Evolutionary conservation across 305 asterid species (phyloP), one percentile per base, ranked within the genome.

Genomic region (Fraxinus paxiana): DNA sequence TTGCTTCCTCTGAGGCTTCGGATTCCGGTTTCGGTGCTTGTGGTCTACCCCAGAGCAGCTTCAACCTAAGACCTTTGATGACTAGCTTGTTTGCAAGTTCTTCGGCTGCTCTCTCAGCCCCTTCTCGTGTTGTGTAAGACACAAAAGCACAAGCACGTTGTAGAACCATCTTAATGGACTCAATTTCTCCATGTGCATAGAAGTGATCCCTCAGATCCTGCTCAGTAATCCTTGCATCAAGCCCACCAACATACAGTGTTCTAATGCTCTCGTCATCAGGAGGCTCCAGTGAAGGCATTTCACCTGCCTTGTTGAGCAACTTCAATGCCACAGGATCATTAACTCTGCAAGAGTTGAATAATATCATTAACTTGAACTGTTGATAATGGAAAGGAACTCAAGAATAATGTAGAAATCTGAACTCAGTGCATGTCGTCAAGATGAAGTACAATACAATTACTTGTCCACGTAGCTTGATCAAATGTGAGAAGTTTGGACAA

Each of bases 71-170:
- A 74, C 98, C 98, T 81, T 95, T 95, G 70, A 95, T 81, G 22
- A 95, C 98, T 31, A 95, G 88, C 81, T 88, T 95, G 90, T 95
- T 93, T 22, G 90, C 84, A 38, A 95, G 97, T 74, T 93, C 99
- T 86, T 95, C 99, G 9, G 99, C 98, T 13, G 98, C 99, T 83
- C 88, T 93, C 89, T 93, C 97, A 2, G 99, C 97, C 30, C 97
- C 98, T 88, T 95, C 99, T 84, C 99, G 87, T 65, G 97, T 87
- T 2, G 99, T 95, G 87, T 95, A 95, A n/a, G 97, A 88, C 54
- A 95, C 94, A 46, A 95, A 95, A 69, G 99, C 99, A 81, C 98
- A 95, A 3, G 98, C 98, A 33, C 96, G 92, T 84, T 90, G 95
- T 84, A 89, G 87, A 81, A 95, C 96, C 95, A 95, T 89, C 81